Base-by-base conservation (phyloP, 108 stramenopile genomes). In the Epithemia pelagica region DNA sequence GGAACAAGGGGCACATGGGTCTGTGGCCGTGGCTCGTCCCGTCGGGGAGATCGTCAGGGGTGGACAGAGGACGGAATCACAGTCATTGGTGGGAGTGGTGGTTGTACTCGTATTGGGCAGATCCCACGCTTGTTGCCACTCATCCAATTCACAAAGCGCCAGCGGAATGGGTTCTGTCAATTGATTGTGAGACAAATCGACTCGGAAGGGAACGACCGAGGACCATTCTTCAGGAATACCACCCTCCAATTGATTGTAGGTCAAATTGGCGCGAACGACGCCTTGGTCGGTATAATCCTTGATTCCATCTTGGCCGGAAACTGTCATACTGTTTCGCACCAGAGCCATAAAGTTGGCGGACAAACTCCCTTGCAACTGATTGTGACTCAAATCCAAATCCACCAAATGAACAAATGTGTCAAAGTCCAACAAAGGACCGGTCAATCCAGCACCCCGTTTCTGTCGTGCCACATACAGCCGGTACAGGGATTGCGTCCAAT, bases 351-450 rank as follows among this genome's bases (percentile, higher is more conserved):
- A 46, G 15, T 46, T 46, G 37, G 10, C 10, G 5, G 56, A n/a
- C 26, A 58, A 27, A 7, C 7, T 58, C 8, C 77, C 62, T 8
- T 55, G 52, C 52, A 64, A 71, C 37, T 65, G 21, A 52, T 73
- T 78, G 72, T 78, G 66, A n/a, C 66, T 62, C 15, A 82, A 27
- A 67, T 82, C 74, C 7, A 85, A 32, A 23, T 82, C 76, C 26
- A 26, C 56, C 25, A 82, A 52, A 54, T 70, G 61, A 5, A 70
- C 57, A 68, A 73, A 58, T 21, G 56, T 51, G 19, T 54, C 71
- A 66, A 80, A 74, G 27, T 65, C 59, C 5, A 70, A 65, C 1
- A 79, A 30, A 15, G 73, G 61, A 18, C 78, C 78, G 1, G 53
- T 59, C 27, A 79, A 28, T 32, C 64, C 60, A 2, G 30, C 27